Evolutionary conservation across 495 filamentous ascomycete genomes (phyloP), one percentile per base, ranked within the genome.

Genomic region (Letharia columbiana): DNA sequence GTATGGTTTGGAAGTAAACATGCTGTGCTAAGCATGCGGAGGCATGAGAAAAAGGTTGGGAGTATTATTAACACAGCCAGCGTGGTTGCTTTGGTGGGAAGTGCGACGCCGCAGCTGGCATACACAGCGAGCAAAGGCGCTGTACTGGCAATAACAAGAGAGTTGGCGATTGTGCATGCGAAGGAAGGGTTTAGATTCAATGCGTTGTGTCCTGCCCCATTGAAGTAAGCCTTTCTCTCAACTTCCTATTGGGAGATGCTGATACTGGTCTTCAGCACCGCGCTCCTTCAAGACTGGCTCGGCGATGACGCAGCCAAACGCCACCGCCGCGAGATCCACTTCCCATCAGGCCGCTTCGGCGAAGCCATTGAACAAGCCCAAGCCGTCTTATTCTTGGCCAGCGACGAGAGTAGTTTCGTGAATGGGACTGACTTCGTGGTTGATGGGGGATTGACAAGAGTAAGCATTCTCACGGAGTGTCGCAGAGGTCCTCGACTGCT

Each of bases 1-100:
- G 94, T 98, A 1, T 97, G 94, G 94, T 97, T 85, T 75, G 94
- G 94, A 0, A 87, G 84, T 79, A 98, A 97, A 83, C 90, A 98
- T 76, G 91, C 93, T 0, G 86, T 98, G 54, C 77, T 93, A 28
- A 84, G 88, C 8, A 76, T 98, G 70, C 87, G 92, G n/a, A 85
- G 83, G 62, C 82, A 92, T 78, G 81, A 81, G 35, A 98, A 98
- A 84, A 82, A 75, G 17, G 84, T 80, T 52, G 91, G 83, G 20
- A 90, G 86, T 68, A 87, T 98, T 70, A 95, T 98, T 80, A 98
- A 98, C 77, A 96, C 92, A 1, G 94, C 92, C 8, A 92, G 88
- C 57, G 89, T 98, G 35, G 94, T 98, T 7, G 94, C 92, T 0
- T 80, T 97, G 39, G 91, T 98, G 37, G 94, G 94, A 2, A 88